A percentile compares a stretch with the other conserved stretches of the same genome.
Conservation (phyloP, 345 rosid genomes). For the Sisymbrium irio region DNA sequence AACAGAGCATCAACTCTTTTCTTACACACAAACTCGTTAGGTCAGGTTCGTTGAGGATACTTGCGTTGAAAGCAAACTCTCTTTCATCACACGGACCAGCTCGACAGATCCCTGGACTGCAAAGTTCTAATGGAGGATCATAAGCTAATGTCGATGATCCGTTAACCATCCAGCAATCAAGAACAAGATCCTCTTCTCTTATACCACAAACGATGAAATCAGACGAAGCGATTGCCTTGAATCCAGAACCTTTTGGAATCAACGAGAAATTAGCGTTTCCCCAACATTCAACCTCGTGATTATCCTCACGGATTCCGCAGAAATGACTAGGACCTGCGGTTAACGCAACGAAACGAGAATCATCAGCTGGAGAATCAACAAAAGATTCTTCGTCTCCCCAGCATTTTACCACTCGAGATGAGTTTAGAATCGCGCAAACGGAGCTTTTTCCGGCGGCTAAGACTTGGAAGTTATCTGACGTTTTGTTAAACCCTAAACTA, state of each 20-base stretch:
- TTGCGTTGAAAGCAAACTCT: slow-evolving; percentile 84
- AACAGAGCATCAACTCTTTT: slow-evolving; percentile 66
- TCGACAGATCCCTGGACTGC: slow-evolving; percentile 80
- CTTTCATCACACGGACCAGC: slow-evolving; percentile 50
- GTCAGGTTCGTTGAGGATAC: slow-evolving; percentile 69
- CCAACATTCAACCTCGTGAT: slow-evolving; percentile 86
- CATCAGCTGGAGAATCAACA: slow-evolving; percentile 29
- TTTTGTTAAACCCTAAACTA: slow-evolving; percentile 42
- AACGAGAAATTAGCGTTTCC: slow-evolving; percentile 61
- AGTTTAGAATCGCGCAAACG: slow-evolving; percentile 57
- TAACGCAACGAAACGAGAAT: slow-evolving; percentile 48
- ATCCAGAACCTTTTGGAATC: slow-evolving; percentile 69
- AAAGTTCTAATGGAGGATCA: slow-evolving; percentile 80
- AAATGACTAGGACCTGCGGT: slow-evolving; percentile 75
- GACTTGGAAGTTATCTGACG: slow-evolving; percentile 38
- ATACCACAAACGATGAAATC: slow-evolving; percentile 77
- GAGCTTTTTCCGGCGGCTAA: slow-evolving; percentile 59
- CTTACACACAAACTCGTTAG: slow-evolving; percentile 67
- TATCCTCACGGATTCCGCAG: slow-evolving; percentile 80
- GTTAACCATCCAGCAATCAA: slow-evolving; percentile 76
- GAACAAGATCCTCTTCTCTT: slow-evolving; percentile 78
- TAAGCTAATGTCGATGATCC: slow-evolving; percentile 45
- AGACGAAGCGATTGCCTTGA: slow-evolving; percentile 82
- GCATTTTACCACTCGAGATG: slow-evolving; percentile 52
- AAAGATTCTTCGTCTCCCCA: slow-evolving; percentile 59